These are phyloP conservation scores for Chaetoceros tenuissimus DNA, from an alignment of 108 stramenopile genomes.

Conservation along the genomic window DNA sequence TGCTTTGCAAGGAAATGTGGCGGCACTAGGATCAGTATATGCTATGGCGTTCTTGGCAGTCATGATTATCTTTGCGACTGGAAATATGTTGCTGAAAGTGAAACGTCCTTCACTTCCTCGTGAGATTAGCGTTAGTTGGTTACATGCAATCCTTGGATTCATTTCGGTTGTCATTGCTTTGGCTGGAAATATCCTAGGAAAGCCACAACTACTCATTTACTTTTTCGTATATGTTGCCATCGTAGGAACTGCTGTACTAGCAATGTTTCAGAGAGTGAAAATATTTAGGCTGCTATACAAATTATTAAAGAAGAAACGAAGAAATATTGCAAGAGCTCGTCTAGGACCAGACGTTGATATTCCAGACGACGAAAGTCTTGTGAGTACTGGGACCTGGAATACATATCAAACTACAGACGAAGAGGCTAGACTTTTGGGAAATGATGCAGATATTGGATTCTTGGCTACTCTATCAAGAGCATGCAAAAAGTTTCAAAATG, in stretches of 20 bases:
- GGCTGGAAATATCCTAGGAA: constrained; percentile 41
- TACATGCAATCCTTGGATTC: constrained; percentile 25
- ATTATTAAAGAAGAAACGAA: constrained; percentile 11
- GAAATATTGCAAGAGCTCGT: background rate
- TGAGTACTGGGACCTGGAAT: background rate
- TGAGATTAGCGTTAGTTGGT: constrained; percentile 29
- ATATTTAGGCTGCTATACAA: constrained; percentile 30
- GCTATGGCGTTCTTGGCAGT: constrained; percentile 50
- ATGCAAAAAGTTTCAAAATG: constrained; percentile 29
- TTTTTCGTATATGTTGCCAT: constrained; percentile 49
- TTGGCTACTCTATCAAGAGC: constrained; percentile 7
- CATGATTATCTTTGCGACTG: constrained; percentile 55
- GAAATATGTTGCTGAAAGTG: constrained; percentile 54
- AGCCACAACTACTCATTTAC: constrained; percentile 45
- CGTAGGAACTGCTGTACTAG: constrained; percentile 34
- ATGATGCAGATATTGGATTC: background rate
- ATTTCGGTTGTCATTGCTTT: constrained; percentile 28
- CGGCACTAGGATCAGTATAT: constrained; percentile 52
- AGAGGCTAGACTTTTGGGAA: background rate
- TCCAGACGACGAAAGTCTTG: background rate
- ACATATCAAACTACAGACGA: background rate
- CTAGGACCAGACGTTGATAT: background rate
- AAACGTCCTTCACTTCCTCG: constrained; percentile 52
- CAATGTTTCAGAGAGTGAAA: constrained; percentile 44
- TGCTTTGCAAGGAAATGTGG: constrained; percentile 40